Evolutionary conservation across 257 asterid genomes (phyloP).

Genomic region (Parsonsia alboflavescens): DNA sequence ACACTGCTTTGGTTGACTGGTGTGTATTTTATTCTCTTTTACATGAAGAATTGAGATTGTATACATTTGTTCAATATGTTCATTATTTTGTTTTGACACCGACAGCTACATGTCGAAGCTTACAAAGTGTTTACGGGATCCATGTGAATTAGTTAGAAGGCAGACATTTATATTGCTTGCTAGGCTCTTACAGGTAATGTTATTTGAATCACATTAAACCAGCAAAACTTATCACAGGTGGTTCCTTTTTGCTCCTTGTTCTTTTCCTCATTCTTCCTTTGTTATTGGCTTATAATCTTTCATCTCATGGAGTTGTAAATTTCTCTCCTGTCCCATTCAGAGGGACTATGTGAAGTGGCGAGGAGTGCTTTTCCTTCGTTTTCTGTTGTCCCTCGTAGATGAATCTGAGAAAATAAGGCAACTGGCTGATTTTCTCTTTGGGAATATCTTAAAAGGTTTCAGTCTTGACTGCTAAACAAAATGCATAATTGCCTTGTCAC

Average conservation of each 20-base stretch:
- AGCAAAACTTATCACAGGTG: background rate
- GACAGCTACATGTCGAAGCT: slow-evolving; percentile 77
- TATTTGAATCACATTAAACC: slow-evolving; percentile 8
- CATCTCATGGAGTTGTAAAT: slow-evolving; percentile 2
- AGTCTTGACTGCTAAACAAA: slow-evolving; percentile 2
- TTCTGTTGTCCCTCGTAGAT: slow-evolving; percentile 78
- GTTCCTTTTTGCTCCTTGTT: background rate
- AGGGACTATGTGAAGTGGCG: slow-evolving; percentile 96
- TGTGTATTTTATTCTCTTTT: slow-evolving; percentile 25
- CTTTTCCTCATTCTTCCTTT: background rate
- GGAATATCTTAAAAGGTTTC: slow-evolving; percentile 83
- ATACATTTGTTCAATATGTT: background rate
- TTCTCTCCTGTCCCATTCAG: slow-evolving; percentile 36
- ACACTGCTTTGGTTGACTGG: slow-evolving; percentile 95
- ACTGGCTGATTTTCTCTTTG: slow-evolving; percentile 87
- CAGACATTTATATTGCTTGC: slow-evolving; percentile 86
- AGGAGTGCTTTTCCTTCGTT: slow-evolving; percentile 90
- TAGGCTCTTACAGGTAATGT: slow-evolving; percentile 75
- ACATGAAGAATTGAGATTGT: background rate
- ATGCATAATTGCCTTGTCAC: slow-evolving; percentile 4
- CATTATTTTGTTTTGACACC: background rate
- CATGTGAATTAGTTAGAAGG: slow-evolving; percentile 88
- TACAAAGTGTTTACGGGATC: slow-evolving; percentile 84
- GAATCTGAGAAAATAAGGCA: slow-evolving; percentile 76
- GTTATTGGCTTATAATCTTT: background rate